Percentiles rank a stretch among this genome's conserved stretches.
Conservation (phyloP, 202 grass and related monocot genomes). For the Carex arenaria region DNA sequence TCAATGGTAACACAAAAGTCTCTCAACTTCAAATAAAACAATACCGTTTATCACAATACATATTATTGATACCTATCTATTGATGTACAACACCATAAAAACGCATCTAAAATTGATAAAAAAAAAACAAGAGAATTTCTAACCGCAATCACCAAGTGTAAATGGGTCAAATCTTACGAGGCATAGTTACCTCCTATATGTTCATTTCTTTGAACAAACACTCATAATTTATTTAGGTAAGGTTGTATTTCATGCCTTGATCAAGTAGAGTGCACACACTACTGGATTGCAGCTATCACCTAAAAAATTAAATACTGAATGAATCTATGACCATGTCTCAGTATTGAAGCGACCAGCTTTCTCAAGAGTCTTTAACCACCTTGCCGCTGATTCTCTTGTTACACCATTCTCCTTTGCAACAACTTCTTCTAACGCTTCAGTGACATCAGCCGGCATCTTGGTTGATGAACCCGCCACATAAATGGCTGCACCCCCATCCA, state of each 20-base stretch:
- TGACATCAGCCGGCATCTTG: slow-evolving; percentile 91
- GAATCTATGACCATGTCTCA: slow-evolving; percentile 63
- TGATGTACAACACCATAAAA: neutral
- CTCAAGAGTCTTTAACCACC: slow-evolving; percentile 59
- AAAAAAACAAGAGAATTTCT: neutral
- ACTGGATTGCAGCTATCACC: neutral
- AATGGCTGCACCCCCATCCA: slow-evolving; percentile 44
- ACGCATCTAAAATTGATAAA: neutral
- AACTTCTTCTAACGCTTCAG: slow-evolving; percentile 64
- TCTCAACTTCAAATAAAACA: slow-evolving; percentile 1
- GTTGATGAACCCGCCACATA: slow-evolving; percentile 75
- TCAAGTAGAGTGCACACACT: neutral
- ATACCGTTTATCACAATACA: neutral
- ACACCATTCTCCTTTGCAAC: slow-evolving; percentile 40
- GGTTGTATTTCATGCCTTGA: neutral
- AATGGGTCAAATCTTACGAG: neutral
- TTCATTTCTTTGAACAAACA: neutral
- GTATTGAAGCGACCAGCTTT: slow-evolving; percentile 66
- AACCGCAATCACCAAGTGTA: neutral
- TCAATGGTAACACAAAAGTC: neutral
- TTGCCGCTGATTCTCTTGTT: slow-evolving; percentile 42
- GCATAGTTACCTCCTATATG: neutral
- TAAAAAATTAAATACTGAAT: slow-evolving; percentile 9
- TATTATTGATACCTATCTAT: neutral
- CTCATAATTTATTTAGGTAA: neutral